Percentiles rank a stretch among this genome's conserved stretches.
These are phyloP conservation scores for Corniculantispora saksenae DNA, from an alignment of 2,329 filamentous ascomycete genomes.

Conservation along the genomic window DNA sequence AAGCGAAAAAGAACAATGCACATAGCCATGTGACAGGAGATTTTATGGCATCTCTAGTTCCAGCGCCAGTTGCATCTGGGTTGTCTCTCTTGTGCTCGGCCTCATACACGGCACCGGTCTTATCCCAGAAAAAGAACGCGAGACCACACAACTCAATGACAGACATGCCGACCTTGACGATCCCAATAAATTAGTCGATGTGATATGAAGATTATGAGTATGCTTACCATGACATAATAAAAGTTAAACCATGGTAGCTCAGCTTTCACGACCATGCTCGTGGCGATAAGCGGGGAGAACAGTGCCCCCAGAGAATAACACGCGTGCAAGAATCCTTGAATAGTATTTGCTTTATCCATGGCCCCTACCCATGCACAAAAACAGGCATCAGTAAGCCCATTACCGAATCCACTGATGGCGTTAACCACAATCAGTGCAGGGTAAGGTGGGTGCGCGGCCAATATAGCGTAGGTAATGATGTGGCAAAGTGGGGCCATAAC, in stretches of 20 bases:
- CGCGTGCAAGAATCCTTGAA: conserved; percentile 66
- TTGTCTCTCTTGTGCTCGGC: conserved; percentile 34
- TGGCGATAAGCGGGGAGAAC: conserved; percentile 64
- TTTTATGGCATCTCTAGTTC: conserved; percentile 42
- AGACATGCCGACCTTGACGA: conserved; percentile 44
- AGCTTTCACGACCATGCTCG: conserved; percentile 63
- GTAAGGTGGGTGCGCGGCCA: conserved; percentile 64
- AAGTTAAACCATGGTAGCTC: conserved; percentile 65
- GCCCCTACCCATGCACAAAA: conserved; percentile 58
- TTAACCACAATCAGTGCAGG: conserved; percentile 64
- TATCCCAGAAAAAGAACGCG: conserved; percentile 58
- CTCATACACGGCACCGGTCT: conserved; percentile 56
- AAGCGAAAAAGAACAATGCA: conserved; percentile 68
- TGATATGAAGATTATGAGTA: not conserved
- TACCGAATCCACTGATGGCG: conserved; percentile 66
- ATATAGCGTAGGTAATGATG: conserved; percentile 60
- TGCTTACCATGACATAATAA: conserved; percentile 70
- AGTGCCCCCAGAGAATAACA: conserved; percentile 67
- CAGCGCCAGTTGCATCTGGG: conserved; percentile 29
- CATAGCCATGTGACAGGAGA: conserved; percentile 64
- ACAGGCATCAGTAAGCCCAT: conserved; percentile 59
- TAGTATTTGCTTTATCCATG: conserved; percentile 68
- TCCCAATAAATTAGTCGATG: not conserved
- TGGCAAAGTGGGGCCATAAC: conserved; percentile 63
- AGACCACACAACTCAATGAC: conserved; percentile 57